Percentiles rank a stretch among this genome's conserved stretches.
phyloP scores from a whole-genome alignment of 352 stramenopile species.

The Blastocystis hominis region DNA sequence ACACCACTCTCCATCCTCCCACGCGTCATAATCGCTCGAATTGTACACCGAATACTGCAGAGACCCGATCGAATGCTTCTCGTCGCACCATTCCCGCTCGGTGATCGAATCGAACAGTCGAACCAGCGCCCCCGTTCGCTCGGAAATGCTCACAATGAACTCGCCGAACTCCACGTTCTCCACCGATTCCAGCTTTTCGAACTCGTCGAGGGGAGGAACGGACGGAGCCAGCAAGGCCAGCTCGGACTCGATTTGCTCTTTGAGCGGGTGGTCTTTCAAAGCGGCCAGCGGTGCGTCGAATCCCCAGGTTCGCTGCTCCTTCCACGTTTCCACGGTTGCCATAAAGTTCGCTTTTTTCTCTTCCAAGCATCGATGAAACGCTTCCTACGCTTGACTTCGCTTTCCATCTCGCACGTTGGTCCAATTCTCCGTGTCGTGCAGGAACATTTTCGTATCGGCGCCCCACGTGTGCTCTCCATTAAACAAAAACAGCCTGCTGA shows the following conservation, averaged over 20 bases:
- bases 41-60: conserved; percentile 54
- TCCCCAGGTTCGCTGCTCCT: conserved; percentile 24
- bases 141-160: not conserved
- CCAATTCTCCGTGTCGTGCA: conserved; percentile 58
- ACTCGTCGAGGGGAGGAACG: not conserved
- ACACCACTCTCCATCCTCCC: not conserved
- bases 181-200: not conserved
- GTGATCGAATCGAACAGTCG: not conserved
- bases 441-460: conserved; percentile 38
- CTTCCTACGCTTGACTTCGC: not conserved
- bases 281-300: conserved; percentile 46
- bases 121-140: not conserved
- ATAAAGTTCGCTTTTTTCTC: conserved; percentile 1
- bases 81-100: conserved; percentile 40
- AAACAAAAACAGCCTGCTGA: conserved; percentile 34
- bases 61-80: not conserved
- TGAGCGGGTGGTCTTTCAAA: not conserved
- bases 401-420: not conserved
- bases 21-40: conserved; percentile 29
- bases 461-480: conserved; percentile 57
- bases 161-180: not conserved
- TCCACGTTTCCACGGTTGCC: conserved; percentile 46
- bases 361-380: conserved; percentile 5
- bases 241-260: not conserved
- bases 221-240: not conserved